Evolutionary conservation across 176 grass and related monocot genomes (phyloP), one percentile per base, ranked within the genome.

Genomic region (Canna indica): DNA sequence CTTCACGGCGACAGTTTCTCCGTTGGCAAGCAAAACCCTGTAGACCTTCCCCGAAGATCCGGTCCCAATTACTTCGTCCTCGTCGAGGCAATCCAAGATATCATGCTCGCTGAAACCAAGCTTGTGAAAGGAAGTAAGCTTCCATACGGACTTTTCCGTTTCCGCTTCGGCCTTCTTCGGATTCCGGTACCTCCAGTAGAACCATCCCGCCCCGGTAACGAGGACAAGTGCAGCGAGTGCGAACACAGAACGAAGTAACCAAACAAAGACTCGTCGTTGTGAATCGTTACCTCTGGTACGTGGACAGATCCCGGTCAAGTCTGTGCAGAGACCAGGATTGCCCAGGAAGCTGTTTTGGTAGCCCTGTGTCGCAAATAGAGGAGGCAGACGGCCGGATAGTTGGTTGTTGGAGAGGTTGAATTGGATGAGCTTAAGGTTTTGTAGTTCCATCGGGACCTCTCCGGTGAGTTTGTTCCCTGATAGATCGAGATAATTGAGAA

Each of bases 361-460:
- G 35, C 6, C 10, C 2, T 36, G 12, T 33, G 7, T 32, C 15
- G 26, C 53, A 47, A 82, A 83, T 44, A 73, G 18, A 11, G 29
- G 34, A 29, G 95, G 95, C 26, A 94, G 17, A 46, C 65, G 15
- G 33, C 94, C 95, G 6, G 69, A 82, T 35, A 99, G 80, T 36
- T 68, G 88, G 57, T 99, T 99, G 28, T 78, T 68, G 5, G 95
- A 99, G 3, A 93, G 44, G 34, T 99, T 99, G 38, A 99, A 84
- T 18, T 29, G 44, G 59, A 35, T 59, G 8, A 90, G 67, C 32
- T 20, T 81, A 1, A 94, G 69, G 36, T 82, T 80, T 66, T 84
- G 52, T 45, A 93, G 31, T 32, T 90, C 77, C 6, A 7, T 44
- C 0, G 90, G 95, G 61, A 99, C 25, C 70, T 70, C 67, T 8